Conservation (phyloP, 176 grass and related monocot genomes). For the Triticum aestivum region IWGSC_CS_RefSeq_v2.1 NC_057810.1:577561223-577561722, state of each 20-base stretch:
- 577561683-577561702: conserved; percentile 84
- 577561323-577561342: conserved; percentile 73
- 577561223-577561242: neutral
- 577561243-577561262: neutral
- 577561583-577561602: conserved; percentile 92
- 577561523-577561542: conserved; percentile 85
- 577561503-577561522: conserved; percentile 71
- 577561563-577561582: conserved; percentile 91
- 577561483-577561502: conserved; percentile 78
- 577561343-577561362: conserved; percentile 74
- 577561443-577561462: conserved; percentile 82
- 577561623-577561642: conserved; percentile 79
- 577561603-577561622: conserved; percentile 91
- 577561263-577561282: neutral
- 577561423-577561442: conserved; percentile 89
- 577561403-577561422: conserved; percentile 51
- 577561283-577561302: neutral
- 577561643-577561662: conserved; percentile 91
- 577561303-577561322: conserved; percentile 71
- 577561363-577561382: conserved; percentile 93
- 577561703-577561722: conserved; percentile 72
- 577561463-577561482: conserved; percentile 93
- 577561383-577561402: conserved; percentile 92
- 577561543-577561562: conserved; percentile 87
- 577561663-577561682: conserved; percentile 67